phyloP scores from a whole-genome alignment of 371 early-diverging fungal genomes.

The Fennellomyces sp. region DNA sequence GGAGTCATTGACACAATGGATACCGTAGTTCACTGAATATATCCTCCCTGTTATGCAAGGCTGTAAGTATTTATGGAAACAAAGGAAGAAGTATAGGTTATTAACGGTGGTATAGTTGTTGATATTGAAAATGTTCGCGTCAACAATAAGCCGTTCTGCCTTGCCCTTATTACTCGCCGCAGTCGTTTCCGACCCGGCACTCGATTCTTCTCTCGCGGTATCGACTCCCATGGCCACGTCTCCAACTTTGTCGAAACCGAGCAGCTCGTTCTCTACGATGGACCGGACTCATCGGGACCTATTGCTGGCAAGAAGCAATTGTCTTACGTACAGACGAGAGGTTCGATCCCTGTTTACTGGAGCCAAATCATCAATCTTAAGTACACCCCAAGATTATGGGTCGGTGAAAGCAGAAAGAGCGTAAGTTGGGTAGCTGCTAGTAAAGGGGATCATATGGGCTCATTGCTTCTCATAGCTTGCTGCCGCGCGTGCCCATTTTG shows the following conservation, averaged over 20 bases:
- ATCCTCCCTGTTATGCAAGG: constrained; percentile 93
- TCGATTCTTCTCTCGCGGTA: constrained; percentile 95
- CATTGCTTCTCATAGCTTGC: constrained; percentile 22
- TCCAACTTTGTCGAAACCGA: constrained; percentile 99
- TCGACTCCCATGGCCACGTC: constrained; percentile 92
- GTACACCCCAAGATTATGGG: constrained; percentile 88
- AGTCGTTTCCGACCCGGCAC: constrained; percentile 81
- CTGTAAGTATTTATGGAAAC: constrained; percentile 57
- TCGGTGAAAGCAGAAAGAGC: constrained; percentile 69
- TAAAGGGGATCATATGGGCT: neutral
- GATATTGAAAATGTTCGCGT: constrained; percentile 55
- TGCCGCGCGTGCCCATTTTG: constrained; percentile 76
- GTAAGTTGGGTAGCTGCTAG: constrained; percentile 41
- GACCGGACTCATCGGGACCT: constrained; percentile 17
- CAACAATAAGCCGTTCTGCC: constrained; percentile 65
- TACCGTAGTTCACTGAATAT: constrained; percentile 81
- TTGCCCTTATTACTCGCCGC: constrained; percentile 85
- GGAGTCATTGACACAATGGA: constrained; percentile 54
- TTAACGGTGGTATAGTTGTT: constrained; percentile 45
- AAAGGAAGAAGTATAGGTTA: neutral
- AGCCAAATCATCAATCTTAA: constrained; percentile 87
- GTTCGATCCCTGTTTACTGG: constrained; percentile 99
- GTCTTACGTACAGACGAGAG: constrained; percentile 94
- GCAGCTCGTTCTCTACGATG: constrained; percentile 77
- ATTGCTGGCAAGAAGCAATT: constrained; percentile 43